Evolutionary conservation across 2,329 filamentous ascomycete species (phyloP).

Genomic region (Fusarium sp.): DNA sequence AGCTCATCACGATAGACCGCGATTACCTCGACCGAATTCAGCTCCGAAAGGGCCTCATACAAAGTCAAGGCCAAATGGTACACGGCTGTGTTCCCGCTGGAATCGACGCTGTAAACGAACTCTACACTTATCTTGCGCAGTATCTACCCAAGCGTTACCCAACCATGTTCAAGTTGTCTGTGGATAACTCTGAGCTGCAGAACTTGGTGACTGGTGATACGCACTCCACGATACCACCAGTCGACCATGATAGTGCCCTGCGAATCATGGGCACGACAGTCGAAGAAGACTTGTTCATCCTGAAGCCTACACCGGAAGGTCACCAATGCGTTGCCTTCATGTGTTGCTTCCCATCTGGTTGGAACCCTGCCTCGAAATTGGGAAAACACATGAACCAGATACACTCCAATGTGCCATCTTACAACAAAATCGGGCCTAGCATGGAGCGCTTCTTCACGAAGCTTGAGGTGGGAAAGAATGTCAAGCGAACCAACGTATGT

Average conservation of each 20-base stretch:
- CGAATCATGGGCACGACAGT: background rate
- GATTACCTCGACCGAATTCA: background rate
- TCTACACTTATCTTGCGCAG: background rate
- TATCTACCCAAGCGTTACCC: background rate
- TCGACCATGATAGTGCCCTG: background rate
- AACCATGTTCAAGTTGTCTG: background rate
- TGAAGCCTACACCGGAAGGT: constrained; percentile 54
- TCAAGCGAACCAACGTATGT: constrained; percentile 62
- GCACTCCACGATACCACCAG: background rate
- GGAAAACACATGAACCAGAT: constrained; percentile 58
- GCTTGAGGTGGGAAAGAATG: constrained; percentile 59
- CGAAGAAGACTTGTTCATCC: constrained; percentile 67
- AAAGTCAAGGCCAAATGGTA: background rate
- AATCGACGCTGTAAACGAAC: background rate
- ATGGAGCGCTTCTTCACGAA: constrained; percentile 66
- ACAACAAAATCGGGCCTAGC: constrained; percentile 64
- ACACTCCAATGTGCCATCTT: constrained; percentile 58
- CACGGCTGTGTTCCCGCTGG: background rate
- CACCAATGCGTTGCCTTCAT: constrained; percentile 61
- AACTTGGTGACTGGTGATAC: background rate
- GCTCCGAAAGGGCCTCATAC: background rate
- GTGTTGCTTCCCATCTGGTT: constrained; percentile 65
- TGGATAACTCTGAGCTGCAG: background rate
- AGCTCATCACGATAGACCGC: background rate
- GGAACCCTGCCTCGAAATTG: constrained; percentile 62